A percentile compares a stretch with the other conserved stretches of the same genome.
Conservation (phyloP, 2,329 filamentous ascomycete species). For the Paracoccidioides lutzii region DNA sequence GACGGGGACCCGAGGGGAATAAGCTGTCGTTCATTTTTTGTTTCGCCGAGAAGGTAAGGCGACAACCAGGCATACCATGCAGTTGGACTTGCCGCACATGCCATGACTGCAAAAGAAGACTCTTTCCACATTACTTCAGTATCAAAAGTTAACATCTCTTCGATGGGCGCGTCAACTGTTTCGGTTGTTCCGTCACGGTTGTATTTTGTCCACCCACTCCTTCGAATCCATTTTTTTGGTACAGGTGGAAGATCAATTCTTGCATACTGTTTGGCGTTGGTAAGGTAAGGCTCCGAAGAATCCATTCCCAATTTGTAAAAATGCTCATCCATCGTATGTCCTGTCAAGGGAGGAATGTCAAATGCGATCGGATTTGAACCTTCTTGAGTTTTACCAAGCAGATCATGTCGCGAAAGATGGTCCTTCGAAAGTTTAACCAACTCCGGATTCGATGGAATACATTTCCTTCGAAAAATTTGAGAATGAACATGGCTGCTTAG, state of each 20-base stretch:
- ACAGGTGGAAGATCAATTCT: constrained; percentile 44
- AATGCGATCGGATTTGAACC: constrained; percentile 64
- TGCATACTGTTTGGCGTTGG: constrained; percentile 61
- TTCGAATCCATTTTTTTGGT: constrained; percentile 60
- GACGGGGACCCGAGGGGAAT: constrained; percentile 72
- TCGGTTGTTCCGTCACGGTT: constrained; percentile 59
- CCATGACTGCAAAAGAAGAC: constrained; percentile 88
- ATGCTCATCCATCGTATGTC: constrained; percentile 77
- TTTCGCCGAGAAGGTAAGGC: constrained; percentile 81
- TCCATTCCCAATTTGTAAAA: constrained; percentile 81
- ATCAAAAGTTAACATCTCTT: constrained; percentile 78
- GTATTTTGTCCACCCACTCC: constrained; percentile 94
- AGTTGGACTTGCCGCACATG: constrained; percentile 76
- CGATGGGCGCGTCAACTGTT: constrained; percentile 61
- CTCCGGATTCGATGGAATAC: constrained; percentile 47
- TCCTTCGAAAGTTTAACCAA: constrained; percentile 69
- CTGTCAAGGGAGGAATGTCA: constrained; percentile 67
- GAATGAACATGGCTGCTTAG: constrained; percentile 69
- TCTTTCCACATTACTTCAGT: constrained; percentile 96
- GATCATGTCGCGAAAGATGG: constrained; percentile 71
- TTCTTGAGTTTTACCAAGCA: constrained; percentile 83
- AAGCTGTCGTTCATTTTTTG: constrained; percentile 62
- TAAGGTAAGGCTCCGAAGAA: constrained; percentile 71
- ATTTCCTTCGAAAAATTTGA: constrained; percentile 59
- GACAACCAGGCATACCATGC: constrained; percentile 98